These are phyloP conservation scores for Pseudonectria foliicola DNA, from an alignment of 2,329 filamentous ascomycete species.

Conservation along the genomic window DNA sequence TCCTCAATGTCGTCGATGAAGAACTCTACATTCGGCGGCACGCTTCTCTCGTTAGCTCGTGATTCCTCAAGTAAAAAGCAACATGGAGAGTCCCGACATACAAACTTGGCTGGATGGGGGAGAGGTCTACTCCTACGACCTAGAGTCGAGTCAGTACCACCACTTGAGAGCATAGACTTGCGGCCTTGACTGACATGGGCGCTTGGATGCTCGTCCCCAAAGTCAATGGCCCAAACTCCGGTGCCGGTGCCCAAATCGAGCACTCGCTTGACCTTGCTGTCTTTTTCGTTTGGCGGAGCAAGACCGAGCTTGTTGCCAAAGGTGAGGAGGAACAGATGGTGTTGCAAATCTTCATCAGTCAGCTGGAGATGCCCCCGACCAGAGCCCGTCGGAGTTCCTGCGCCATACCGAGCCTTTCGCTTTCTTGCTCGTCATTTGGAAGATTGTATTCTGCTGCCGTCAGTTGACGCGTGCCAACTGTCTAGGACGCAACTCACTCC, in stretches of 20 bases:
- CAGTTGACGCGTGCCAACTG: too few relatives aligned
- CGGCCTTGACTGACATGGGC: not conserved
- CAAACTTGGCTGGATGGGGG: conserved; percentile 12
- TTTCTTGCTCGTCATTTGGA: conserved; percentile 9
- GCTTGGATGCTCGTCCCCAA: conserved; percentile 13
- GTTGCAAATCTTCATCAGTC: conserved; percentile 9
- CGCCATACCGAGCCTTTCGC: conserved; percentile 8
- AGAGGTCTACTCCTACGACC: conserved; percentile 14
- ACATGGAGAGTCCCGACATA: not conserved
- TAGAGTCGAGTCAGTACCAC: not conserved
- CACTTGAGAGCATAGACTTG: not conserved
- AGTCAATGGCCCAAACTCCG: conserved; percentile 21
- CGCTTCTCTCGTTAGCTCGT: not conserved
- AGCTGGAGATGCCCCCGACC: too few relatives aligned
- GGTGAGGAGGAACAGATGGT: conserved; percentile 17
- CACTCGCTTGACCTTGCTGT: conserved; percentile 6
- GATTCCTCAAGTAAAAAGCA: not conserved
- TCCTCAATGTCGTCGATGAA: conserved; percentile 19
- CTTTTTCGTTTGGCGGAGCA: conserved; percentile 6
- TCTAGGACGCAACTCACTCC: conserved; percentile 1
- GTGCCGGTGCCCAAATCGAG: conserved; percentile 20
- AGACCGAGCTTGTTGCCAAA: conserved; percentile 17
- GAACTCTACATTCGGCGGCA: conserved; percentile 17
- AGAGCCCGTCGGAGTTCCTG: too few relatives aligned
- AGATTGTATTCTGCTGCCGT: conserved; percentile 5